Base-by-base conservation (phyloP, 2,329 filamentous ascomycete species). In the Herpotrichia juniperi region DNA sequence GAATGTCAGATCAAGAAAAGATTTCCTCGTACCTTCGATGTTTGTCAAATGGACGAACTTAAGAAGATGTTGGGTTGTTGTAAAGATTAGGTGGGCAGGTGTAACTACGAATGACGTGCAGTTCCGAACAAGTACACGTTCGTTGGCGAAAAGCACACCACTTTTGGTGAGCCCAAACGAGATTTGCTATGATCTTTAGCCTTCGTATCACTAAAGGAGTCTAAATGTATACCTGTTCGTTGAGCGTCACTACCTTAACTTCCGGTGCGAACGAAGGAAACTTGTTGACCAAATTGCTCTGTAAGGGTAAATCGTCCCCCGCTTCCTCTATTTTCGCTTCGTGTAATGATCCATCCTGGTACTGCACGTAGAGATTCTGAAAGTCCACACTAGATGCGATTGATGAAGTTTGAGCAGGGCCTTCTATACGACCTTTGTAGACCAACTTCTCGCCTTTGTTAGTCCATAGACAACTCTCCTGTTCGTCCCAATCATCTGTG, bases 31-130 rank as follows among this genome's bases (percentile, higher is more conserved):
- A 90, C 89, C 85, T 59, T 91, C 80, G 14, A 83, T 78, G 22
- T 59, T 61, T 3, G 84, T 81, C 43, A 97, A 76, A 72, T 99
- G 93, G 12, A 97, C 87, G 73, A 97, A 97, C 73, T 99, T 99
- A 57, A 99, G 81, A 3, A 97, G 80, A 71, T 97, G 93, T 58
- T 92, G 92, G 53, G 88, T 92, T 0, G 94, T 99, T 0, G 94
- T 99, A 67, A 93, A 92, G 51, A 97, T 86, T 12, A 99, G 79
- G 77, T 97, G 93, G 17, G 86, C 85, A 0, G 87, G 80, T 0
- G 93, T 96, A 22, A 93, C 77, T 5, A 92, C 72, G 63, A 96
- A 97, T 0, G 94, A 99, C 0, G 93, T 97, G 73, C 92, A 96
- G 63, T 94, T 96, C 72, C 90, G 91, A 12, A 87, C 85, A 39